Evolutionary conservation across 768 basidiomycete genomes (phyloP), one percentile per base, ranked within the genome.

Genomic region (Boletus eberwhitei): DNA sequence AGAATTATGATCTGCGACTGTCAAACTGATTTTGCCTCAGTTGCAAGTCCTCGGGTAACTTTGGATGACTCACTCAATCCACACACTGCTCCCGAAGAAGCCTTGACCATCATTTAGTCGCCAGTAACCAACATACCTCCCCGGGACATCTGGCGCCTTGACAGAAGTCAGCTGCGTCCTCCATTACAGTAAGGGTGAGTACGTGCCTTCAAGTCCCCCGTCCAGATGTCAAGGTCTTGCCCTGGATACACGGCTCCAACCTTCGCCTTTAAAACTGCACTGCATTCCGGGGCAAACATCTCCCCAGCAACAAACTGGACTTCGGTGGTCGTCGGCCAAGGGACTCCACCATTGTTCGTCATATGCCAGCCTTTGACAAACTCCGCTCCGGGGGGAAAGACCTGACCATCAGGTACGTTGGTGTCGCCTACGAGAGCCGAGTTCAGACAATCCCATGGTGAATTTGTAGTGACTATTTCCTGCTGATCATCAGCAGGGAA

Each of bases 311-410:
- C 82, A 61, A 85, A 92, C 11, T 80, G 77, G 17, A 93, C 70
- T 62, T 84, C 78, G 0, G 90, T 90, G 13, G 73, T 71, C 26
- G 79, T 76, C 1, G 88, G 88, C 90, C 90, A 93, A 19, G 83
- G 77, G 6, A 67, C 51, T 14, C 61, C 64, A 16, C 90, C 85
- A 59, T 79, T 79, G 62, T 94, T 94, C 31, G 76, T 57, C 75
- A 93, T 78, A 52, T 77, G 75, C 91, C 91, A 94, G 21, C 83
- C 83, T 71, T 93, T 93, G 52, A 91, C 80, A 62, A 93, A 94
- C 66, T 89, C 88, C 0, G 88, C 89, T 34, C 91, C 91, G 8
- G 89, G 84, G 31, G 89, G 88, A 65, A 93, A 87, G 46, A 79
- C 63, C 61, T 90, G 88, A 1, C 90, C 90, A 60, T 88, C 85